Base-by-base conservation (phyloP, 208 protist species). In the Wallacemonas collosoma region DNA sequence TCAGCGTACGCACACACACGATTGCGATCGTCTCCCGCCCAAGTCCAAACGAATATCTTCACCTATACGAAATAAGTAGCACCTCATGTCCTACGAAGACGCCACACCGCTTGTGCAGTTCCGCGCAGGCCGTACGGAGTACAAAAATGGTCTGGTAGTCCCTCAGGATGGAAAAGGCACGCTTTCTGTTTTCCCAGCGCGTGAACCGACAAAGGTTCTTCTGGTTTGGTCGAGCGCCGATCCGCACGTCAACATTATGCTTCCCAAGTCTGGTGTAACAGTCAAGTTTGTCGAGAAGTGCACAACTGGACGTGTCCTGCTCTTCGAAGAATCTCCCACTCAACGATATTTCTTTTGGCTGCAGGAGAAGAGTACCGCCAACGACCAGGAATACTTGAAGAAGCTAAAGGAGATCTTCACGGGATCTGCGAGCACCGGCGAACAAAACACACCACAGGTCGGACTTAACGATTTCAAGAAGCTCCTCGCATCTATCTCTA, bases 341-440 rank as follows among this genome's bases (percentile, higher is more conserved):
- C 38, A 74, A 48, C 69, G 72, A 55, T 43, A 87, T 63, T 96
- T 96, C 57, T 96, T 93, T 64, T 96, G 91, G 89, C 56, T 96
- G 17, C 91, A 96, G 63, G 91, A 94, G 40, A 93, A 90, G 61
- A 90, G 80, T 38, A 87, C 79, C n/a, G 74, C 82, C 40, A 87
- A 92, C 60, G 90, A 95, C 63, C 68, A 43, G 17, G 38, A 66
- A 2, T 86, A 91, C 68, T 67, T 93, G 63, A 68, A 71, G 39
- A 69, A 63, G 60, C 71, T 95, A 38, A 73, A 93, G 51, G 56
- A 65, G 39, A 65, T 87, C 64, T 62, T 94, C 54, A 71, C 65
- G 12, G 70, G 81, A 35, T 44, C 53, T 41, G 11, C 55, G 2
- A 26, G 62, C 58, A 58, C 56, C 0, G 47, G 43, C n/a, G 43